phyloP scores from a whole-genome alignment of 2,329 filamentous ascomycete species.

The Exophiala alcalophila region DNA sequence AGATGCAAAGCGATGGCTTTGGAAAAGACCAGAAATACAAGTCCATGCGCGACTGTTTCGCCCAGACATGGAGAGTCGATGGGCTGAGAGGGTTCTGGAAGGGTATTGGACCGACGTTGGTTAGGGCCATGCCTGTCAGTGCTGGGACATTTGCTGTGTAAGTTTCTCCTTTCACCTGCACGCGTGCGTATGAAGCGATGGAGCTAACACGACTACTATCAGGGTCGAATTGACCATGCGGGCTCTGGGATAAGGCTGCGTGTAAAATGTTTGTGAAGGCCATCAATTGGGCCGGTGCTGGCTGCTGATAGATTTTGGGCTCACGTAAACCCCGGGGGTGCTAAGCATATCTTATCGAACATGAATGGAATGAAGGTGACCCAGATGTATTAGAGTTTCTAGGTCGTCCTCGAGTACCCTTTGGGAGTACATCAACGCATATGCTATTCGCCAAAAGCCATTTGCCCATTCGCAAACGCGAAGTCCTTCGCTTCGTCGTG shows the following conservation, averaged over 20 bases:
- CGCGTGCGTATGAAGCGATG: neutral
- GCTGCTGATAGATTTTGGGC: too few species aligned
- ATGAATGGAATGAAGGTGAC: too few species aligned
- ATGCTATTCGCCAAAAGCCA: constrained; percentile 2
- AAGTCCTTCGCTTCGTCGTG: neutral
- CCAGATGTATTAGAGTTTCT: too few species aligned
- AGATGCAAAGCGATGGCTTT: constrained; percentile 98
- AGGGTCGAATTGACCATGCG: constrained; percentile 50
- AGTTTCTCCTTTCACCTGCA: constrained; percentile 13
- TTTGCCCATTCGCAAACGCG: neutral
- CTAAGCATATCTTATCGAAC: too few species aligned
- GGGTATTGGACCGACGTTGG: constrained; percentile 81
- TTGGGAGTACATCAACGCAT: too few species aligned
- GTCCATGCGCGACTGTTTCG: constrained; percentile 86
- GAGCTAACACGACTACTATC: constrained; percentile 15
- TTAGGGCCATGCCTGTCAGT: constrained; percentile 95
- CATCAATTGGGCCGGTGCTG: too few species aligned
- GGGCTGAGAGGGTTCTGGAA: constrained; percentile 88
- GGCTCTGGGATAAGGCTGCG: constrained; percentile 41
- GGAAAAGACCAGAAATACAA: constrained; percentile 67
- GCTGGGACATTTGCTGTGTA: constrained; percentile 92
- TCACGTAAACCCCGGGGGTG: too few species aligned
- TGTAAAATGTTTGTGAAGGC: neutral
- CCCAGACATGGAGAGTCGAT: constrained; percentile 73
- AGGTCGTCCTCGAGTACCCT: too few species aligned